Conservation (phyloP, 2,329 filamentous ascomycete genomes). For the Beauveria pseudobassiana region DNA sequence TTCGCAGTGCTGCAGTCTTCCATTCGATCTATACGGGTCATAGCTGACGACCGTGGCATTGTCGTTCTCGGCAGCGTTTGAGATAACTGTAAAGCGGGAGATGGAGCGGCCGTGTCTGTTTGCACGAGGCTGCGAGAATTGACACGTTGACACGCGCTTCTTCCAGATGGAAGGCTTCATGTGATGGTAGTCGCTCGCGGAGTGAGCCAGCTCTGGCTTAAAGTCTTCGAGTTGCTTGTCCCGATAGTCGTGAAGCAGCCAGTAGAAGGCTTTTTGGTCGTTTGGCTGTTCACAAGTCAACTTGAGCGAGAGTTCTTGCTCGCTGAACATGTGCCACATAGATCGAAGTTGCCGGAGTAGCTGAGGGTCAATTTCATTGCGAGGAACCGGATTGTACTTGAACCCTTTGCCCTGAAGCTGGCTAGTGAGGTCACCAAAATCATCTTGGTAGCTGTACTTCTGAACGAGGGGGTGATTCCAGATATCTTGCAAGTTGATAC, state of each 20-base stretch:
- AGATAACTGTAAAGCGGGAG: slow-evolving; percentile 59
- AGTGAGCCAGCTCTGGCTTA: slow-evolving; percentile 70
- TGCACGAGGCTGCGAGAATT: slow-evolving; percentile 43
- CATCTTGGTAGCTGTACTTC: slow-evolving; percentile 72
- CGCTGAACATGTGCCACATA: slow-evolving; percentile 80
- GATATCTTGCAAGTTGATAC: slow-evolving; percentile 73
- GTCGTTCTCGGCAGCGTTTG: slow-evolving; percentile 48
- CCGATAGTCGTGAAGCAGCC: slow-evolving; percentile 71
- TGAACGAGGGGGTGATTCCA: slow-evolving; percentile 82
- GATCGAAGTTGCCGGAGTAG: slow-evolving; percentile 80
- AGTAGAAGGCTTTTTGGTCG: slow-evolving; percentile 91
- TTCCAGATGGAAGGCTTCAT: slow-evolving; percentile 51
- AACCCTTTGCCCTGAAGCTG: slow-evolving; percentile 56
- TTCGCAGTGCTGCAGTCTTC: slow-evolving; percentile 32
- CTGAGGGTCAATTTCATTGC: slow-evolving; percentile 68
- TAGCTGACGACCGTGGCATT: slow-evolving; percentile 57
- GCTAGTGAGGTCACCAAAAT: slow-evolving; percentile 48
- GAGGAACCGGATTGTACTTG: slow-evolving; percentile 48
- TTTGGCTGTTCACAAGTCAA: slow-evolving; percentile 65
- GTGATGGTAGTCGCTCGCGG: slow-evolving; percentile 86
- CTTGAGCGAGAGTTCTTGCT: slow-evolving; percentile 61
- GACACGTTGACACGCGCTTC: slow-evolving; percentile 53
- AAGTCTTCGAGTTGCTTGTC: slow-evolving; percentile 85
- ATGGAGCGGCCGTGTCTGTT: slow-evolving; percentile 45
- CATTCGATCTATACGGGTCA: slow-evolving; percentile 73